Evolutionary conservation across 2,329 filamentous ascomycete species (phyloP).

Genomic region (Neospermospora avenae): DNA sequence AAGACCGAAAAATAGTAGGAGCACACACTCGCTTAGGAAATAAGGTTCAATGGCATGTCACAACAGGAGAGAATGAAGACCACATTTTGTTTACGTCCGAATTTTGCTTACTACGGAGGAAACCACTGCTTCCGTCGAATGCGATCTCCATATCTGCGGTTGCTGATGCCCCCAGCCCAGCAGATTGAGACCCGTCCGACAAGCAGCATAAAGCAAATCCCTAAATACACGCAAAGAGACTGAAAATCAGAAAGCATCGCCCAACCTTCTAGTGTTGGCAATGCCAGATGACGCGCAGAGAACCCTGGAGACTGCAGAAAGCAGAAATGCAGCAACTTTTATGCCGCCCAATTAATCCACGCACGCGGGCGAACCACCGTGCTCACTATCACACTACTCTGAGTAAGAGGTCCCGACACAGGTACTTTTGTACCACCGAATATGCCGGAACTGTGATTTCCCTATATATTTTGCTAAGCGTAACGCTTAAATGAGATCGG

Average conservation of each 20-base stretch:
- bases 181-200: conserved; percentile 27
- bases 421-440: conserved; percentile 23
- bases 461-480: conserved; percentile 25
- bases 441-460: conserved; percentile 33
- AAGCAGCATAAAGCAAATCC: conserved; percentile 30
- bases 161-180: conserved; percentile 16
- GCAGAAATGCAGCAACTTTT: conserved; percentile 34
- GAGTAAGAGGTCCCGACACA: conserved; percentile 24
- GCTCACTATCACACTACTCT: conserved; percentile 36
- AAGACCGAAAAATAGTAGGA: neutral
- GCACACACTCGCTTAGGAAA: conserved; percentile 2
- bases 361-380: conserved; percentile 36
- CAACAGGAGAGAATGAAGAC: neutral
- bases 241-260: conserved; percentile 32
- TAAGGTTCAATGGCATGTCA: conserved; percentile 1
- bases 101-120: conserved; percentile 29
- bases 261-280: conserved; percentile 34
- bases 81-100: conserved; percentile 24
- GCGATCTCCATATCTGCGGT: conserved; percentile 22
- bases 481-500: conserved; percentile 64
- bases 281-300: conserved; percentile 32
- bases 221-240: conserved; percentile 32
- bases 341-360: conserved; percentile 33
- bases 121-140: conserved; percentile 24
- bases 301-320: conserved; percentile 22